These are phyloP conservation scores for Eimeria mitis DNA, from an alignment of 169 alveolate species.

Conservation along the genomic window DNA sequence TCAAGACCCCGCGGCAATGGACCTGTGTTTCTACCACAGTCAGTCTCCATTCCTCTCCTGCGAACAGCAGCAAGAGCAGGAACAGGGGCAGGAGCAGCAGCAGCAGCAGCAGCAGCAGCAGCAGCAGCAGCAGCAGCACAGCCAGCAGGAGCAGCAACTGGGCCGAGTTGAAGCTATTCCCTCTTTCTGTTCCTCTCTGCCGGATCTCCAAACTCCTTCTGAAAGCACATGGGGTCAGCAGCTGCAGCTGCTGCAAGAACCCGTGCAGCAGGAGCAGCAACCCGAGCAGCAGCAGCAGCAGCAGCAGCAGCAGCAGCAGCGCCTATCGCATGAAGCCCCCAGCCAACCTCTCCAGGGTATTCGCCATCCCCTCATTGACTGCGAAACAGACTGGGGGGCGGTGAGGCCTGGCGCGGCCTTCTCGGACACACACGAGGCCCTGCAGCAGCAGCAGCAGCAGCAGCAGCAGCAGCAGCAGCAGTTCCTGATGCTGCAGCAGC, in stretches of 20 bases:
- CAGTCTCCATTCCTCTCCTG: conserved; percentile 26
- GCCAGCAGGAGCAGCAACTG: too few species aligned
- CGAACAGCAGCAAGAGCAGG: conserved; percentile 38
- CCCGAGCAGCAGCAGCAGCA: conserved; percentile 20
- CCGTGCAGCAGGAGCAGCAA: conserved; percentile 18
- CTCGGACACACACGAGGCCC: too few species aligned
- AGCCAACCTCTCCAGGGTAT: too few species aligned
- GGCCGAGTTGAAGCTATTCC: background rate
- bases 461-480: background rate
- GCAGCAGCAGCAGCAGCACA: background rate
- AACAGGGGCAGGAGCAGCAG: conserved; percentile 5
- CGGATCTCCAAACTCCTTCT: background rate
- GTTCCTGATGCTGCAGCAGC: background rate
- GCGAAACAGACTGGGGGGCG: too few species aligned
- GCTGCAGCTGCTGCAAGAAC: conserved; percentile 21
- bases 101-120: conserved; percentile 3
- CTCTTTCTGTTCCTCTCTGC: background rate
- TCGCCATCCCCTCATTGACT: too few species aligned
- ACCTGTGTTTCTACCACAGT: conserved; percentile 42
- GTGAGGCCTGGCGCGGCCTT: too few species aligned
- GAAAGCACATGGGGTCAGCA: background rate
- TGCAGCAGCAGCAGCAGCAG: background rate
- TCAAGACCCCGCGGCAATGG: background rate
- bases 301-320: conserved; percentile 30
- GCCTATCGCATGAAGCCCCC: too few species aligned